Evolutionary conservation across 2,329 filamentous ascomycete species (phyloP).

Genomic region (Colletotrichum orchidophilum): DNA sequence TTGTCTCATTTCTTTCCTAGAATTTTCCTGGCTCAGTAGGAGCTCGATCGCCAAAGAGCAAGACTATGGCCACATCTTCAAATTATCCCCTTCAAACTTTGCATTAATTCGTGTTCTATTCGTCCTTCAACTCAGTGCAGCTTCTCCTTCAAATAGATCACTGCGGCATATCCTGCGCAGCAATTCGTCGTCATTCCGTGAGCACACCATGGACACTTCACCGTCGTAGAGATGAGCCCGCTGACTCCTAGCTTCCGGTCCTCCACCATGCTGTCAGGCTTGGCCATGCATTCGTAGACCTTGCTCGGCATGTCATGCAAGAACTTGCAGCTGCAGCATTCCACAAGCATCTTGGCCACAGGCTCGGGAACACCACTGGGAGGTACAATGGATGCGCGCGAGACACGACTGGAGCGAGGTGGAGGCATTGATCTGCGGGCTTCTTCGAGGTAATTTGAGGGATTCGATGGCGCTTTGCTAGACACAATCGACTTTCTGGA

Average conservation of each 20-base stretch:
- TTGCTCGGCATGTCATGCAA: constrained; percentile 73
- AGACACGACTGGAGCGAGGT: constrained; percentile 16
- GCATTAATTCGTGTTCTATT: background rate
- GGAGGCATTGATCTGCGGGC: constrained; percentile 27
- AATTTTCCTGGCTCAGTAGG: background rate
- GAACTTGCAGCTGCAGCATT: constrained; percentile 72
- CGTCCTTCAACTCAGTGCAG: constrained; percentile 54
- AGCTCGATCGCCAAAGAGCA: background rate
- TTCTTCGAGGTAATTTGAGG: constrained; percentile 26
- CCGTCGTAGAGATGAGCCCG: constrained; percentile 67
- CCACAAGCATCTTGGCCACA: constrained; percentile 70
- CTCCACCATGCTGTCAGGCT: constrained; percentile 63
- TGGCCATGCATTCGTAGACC: constrained; percentile 72
- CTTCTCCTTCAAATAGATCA: constrained; percentile 73
- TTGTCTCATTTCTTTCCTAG: background rate
- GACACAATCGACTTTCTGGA: constrained; percentile 11
- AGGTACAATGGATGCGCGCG: constrained; percentile 22
- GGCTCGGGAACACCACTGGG: constrained; percentile 44
- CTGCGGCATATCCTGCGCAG: constrained; percentile 74
- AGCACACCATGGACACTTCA: constrained; percentile 76
- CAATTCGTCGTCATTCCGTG: constrained; percentile 76
- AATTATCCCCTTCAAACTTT: background rate
- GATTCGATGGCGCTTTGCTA: constrained; percentile 14
- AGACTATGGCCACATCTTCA: background rate
- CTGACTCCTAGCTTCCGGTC: constrained; percentile 61